Base-by-base conservation (phyloP, 2,329 filamentous ascomycete genomes). In the Microcyclospora pomicola region DNA sequence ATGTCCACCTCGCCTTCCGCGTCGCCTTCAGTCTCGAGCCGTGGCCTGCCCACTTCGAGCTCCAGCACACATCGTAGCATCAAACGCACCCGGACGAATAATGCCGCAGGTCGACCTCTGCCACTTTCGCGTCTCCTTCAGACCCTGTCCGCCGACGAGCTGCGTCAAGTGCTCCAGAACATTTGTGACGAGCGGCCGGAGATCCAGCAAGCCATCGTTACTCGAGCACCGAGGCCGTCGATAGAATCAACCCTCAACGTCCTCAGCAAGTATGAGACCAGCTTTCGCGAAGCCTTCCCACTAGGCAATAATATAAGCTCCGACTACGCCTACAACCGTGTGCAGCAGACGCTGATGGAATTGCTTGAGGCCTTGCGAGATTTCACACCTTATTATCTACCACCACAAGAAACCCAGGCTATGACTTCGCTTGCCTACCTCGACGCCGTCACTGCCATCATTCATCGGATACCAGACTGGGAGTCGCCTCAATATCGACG, bases 311-410 rank as follows among this genome's bases (percentile, higher is more conserved):
- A 86, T 49, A 73, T 80, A 10, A 83, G 77, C 41, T 85, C 86
- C 31, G 88, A 96, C 59, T 96, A 96, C 63, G 80, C 85, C 36
- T 98, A 95, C 60, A 92, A 95, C 58, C 77, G 91, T 50, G 83
- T 96, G 38, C 84, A 81, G 50, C 81, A 87, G 47, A 75, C 81
- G 29, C 70, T 96, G 13, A 66, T 77, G 16, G 78, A 84, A 41
- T 72, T 98, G 15, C 75, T 95, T 42, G 85, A 95, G 42, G 86
- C 91, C 32, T 71, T 98, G 33, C 80, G 81, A 58, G 91, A 98
- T 56, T 98, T 92, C 57, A 96, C 87, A 0, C 85, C 86, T 3
- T 86, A 96, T 59, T 98, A 93, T 54, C 75, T 98, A 2, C 91
- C 91, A 10, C 91, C 91, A 0, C 81, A 82, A 54, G 91, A 98